phyloP scores from a whole-genome alignment of 179 eudicot genomes.

The Camellia oleifera region DNA sequence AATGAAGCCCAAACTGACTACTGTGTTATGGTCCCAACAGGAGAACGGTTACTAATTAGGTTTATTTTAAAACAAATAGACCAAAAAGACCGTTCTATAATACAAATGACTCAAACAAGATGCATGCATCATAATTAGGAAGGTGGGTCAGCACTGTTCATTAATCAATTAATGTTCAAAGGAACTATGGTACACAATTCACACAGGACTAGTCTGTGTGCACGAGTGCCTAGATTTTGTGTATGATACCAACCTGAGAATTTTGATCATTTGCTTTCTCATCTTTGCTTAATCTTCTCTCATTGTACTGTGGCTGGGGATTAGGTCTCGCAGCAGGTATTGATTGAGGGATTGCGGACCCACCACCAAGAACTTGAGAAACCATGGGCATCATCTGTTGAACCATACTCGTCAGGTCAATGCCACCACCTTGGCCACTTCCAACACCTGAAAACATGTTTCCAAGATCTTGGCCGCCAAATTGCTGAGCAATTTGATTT shows the following conservation, averaged over 20 bases:
- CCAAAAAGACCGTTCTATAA: background rate
- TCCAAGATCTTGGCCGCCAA: constrained; percentile 56
- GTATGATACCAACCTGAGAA: constrained; percentile 49
- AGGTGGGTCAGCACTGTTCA: background rate
- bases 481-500: constrained; percentile 85
- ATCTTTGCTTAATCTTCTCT: constrained; percentile 24
- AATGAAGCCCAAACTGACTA: background rate
- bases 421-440: constrained; percentile 55
- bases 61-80: background rate
- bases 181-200: background rate
- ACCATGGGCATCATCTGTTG: constrained; percentile 96
- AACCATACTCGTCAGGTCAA: constrained; percentile 77
- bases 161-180: background rate
- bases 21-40: background rate
- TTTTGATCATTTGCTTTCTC: constrained; percentile 21
- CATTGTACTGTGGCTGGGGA: constrained; percentile 16
- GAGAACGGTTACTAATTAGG: background rate
- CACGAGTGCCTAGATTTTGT: background rate
- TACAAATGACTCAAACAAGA: background rate
- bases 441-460: constrained; percentile 54
- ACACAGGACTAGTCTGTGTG: background rate
- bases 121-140: background rate
- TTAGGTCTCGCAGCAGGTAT: constrained; percentile 22
- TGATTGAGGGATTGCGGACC: constrained; percentile 30
- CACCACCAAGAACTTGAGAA: constrained; percentile 73